phyloP scores from a whole-genome alignment of 2,329 filamentous ascomycete genomes.

The Monosporascus sp. region DNA sequence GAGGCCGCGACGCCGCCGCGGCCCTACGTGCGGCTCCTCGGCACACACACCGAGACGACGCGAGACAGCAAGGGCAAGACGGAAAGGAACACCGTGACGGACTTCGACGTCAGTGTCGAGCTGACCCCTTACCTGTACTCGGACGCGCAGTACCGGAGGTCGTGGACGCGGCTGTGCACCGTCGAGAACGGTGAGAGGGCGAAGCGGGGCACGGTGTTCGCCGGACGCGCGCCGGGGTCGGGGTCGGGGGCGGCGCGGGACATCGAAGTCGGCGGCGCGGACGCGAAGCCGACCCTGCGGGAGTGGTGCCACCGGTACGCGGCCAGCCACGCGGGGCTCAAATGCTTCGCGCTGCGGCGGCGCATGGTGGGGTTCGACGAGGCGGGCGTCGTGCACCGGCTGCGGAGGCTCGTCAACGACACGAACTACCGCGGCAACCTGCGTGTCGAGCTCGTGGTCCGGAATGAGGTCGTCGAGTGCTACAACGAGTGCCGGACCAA shows the following conservation, averaged over 20 bases:
- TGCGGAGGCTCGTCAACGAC: constrained; percentile 52
- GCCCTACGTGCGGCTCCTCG: constrained; percentile 46
- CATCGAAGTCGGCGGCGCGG: constrained; percentile 35
- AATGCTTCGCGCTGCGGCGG: constrained; percentile 47
- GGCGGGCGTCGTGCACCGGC: constrained; percentile 40
- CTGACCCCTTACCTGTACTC: constrained; percentile 52
- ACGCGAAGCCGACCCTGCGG: constrained; percentile 32
- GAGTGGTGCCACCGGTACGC: constrained; percentile 68
- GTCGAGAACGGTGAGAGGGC: constrained; percentile 55
- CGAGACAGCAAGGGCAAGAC: constrained; percentile 38
- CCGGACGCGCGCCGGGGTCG: constrained; percentile 26
- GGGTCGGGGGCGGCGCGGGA: constrained; percentile 32
- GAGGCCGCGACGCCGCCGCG: constrained; percentile 46
- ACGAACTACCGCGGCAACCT: constrained; percentile 65
- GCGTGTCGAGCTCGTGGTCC: constrained; percentile 52
- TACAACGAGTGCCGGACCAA: constrained; percentile 61
- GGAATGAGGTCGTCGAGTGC: constrained; percentile 52
- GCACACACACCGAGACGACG: constrained; percentile 44
- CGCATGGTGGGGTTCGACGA: constrained; percentile 57
- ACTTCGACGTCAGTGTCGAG: constrained; percentile 56
- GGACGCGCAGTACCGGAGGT: constrained; percentile 32
- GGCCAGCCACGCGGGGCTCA: constrained; percentile 50
- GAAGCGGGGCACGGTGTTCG: constrained; percentile 58
- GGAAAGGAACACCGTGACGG: constrained; percentile 42
- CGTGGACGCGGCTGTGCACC: constrained; percentile 42